Base-by-base conservation (phyloP, 2,329 filamentous ascomycete species). In the Sporothrix globosa region DNA sequence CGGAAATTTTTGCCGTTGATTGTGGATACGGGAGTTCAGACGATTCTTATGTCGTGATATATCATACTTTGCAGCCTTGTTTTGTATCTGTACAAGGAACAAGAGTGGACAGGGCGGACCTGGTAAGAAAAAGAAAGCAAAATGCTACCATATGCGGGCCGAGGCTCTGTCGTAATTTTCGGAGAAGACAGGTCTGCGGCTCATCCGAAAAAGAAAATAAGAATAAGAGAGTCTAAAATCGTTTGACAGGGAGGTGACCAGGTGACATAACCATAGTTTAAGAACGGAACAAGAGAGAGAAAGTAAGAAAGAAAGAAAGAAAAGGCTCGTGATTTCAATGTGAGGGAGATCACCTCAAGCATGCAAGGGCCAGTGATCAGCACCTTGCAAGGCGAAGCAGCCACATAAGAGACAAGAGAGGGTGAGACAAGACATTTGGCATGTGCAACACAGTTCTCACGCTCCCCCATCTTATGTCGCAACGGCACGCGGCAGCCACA, bases 381-480 rank as follows among this genome's bases (percentile, higher is more conserved):
- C 58, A 21, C 21, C 24, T 39, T 39, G 46, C 14, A 63, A 63
- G 41, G 11, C 44, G 10, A 44, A 44, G 34, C 56, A 61, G 34
- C 54, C 11, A 11, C 10, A 7, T 34, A 19, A 21, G 34, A n/a
- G 54, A 61, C 6, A 61, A 2, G 34, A 61, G 27, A 30, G 34
- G 34, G 34, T 34, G 58, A 63, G n/a, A 44, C 54, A 41, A 63
- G n/a, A 44, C 54, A 58, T 39, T 17, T 17, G n/a, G 19, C 58
- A 63, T 46, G 58, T 63, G 58, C 58, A 19, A 58, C 39, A 63
- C 21, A 46, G 11, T 63, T 63, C 56, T 61, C 56, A 61, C 56
- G 56, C 17, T n/a, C 56, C 56, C n/a, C 17, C 14, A 19, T 14
- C 44, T 44, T 17, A 44, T 61, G 34, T 61, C 58, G 14, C 58